phyloP scores from a whole-genome alignment of 1,139 yeast genomes.

The Suhomyces taliae region DNA sequence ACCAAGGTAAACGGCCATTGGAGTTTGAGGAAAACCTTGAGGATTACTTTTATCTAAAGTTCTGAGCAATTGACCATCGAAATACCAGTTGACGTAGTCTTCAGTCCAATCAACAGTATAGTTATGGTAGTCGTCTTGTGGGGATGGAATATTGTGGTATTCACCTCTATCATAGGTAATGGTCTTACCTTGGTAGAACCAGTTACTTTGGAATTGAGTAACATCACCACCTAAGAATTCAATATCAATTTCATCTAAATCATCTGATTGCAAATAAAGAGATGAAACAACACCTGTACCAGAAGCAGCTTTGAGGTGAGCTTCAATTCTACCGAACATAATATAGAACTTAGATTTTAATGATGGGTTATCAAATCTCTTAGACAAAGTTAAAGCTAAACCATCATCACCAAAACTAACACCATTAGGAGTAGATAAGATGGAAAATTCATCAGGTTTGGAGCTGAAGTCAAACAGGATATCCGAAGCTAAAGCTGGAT shows the following conservation, averaged over 20 bases:
- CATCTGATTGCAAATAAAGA: conserved; percentile 81
- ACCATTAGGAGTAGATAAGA: conserved; percentile 24
- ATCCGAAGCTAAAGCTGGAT: conserved; percentile 58
- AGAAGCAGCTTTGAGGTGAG: conserved; percentile 64
- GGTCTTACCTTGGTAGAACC: conserved; percentile 76
- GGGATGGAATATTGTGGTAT: conserved; percentile 56
- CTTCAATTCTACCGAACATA: conserved; percentile 85
- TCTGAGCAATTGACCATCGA: conserved; percentile 44
- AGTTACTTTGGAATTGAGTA: conserved; percentile 76
- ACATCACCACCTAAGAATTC: conserved; percentile 83
- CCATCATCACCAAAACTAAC: conserved; percentile 44
- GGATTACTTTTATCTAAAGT: conserved; percentile 36
- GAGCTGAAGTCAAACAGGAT: conserved; percentile 49
- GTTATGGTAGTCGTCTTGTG: conserved; percentile 44
- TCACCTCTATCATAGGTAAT: conserved; percentile 76
- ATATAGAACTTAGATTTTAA: conserved; percentile 73
- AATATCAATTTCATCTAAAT: conserved; percentile 81
- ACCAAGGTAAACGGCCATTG: conserved; percentile 48
- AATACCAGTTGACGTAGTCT: conserved; percentile 39
- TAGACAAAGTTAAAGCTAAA: conserved; percentile 53
- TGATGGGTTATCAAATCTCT: conserved; percentile 75
- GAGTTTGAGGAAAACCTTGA: conserved; percentile 52
- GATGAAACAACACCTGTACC: conserved; percentile 81
- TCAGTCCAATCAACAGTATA: conserved; percentile 40
- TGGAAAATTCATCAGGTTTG: conserved; percentile 38